Base-by-base conservation (phyloP, 257 asterid genomes). In the Fraxinus pennsylvanica region DNA sequence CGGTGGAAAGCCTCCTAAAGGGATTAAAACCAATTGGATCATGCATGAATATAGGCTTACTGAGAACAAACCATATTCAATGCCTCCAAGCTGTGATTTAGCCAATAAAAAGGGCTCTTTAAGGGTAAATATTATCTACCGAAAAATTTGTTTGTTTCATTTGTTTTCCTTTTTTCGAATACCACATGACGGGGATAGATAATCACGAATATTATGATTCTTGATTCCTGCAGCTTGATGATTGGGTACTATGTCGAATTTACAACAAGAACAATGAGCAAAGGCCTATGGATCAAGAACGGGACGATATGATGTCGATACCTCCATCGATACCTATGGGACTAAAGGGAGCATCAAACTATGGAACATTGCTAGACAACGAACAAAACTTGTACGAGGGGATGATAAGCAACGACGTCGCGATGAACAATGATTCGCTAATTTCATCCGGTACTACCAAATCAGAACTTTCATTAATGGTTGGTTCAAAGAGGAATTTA, bases 1-100 rank as follows among this genome's bases (percentile, higher is more conserved):
- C 63, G 86, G 89, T 5, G 90, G 90, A 4, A 87, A 85, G 72
- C 89, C 91, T 9, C 91, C 91, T 0, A 87, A 87, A 81, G 91
- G 91, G 2, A 79, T 81, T 36, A 87, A 87, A 74, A 85, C 87
- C 10, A 81, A 81, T 63, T 87, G 91, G 91, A 87, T 87, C 73
- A 87, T 87, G 91, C 91, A 87, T 70, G 90, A 87, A 38, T 87
- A 87, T 70, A 77, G 89, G 22, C 83, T 87, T 25, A 69, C 78
- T n/a, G 88, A 87, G 13, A 85, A 81, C 3, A 87, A 85, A 74
- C 57, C 87, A 43, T 81, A 68, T 54, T 79, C 75, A 6, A 84
- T 81, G 36, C 90, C 90, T 29, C 88, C 87, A 2, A 84, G 86
- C 5, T 87, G 77, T 74, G 85, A 80, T 61, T 61, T 79, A 43